Base-by-base conservation (phyloP, 1,284 basidiomycete species). In the Mycena sp. region DNA sequence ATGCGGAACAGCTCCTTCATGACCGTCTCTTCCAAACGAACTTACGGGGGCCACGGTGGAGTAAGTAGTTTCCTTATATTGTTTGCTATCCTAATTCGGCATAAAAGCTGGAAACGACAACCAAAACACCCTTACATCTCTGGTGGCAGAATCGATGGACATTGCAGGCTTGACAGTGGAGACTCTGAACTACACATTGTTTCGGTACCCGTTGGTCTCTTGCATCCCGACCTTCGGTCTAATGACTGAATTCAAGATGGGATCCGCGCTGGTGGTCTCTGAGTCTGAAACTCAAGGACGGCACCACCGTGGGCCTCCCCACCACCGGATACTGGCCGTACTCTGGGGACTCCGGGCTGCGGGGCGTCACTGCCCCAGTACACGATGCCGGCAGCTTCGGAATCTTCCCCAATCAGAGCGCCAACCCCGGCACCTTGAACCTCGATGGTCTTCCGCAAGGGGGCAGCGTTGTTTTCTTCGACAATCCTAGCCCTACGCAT, bases 301-400 rank as follows among this genome's bases (percentile, higher is more conserved):
- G 74, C 25, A 73, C 72, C 25, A 63, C 64, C 6, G 23, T 73
- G 12, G 71, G 69, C 17, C 68, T 75, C 29, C 73, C 74, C 3
- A 75, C 74, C 12, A 74, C 74, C 9, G 74, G 74, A 5, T 75
- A 70, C 48, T 75, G 74, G 74, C 74, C 74, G 3, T 75, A 74
- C 54, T 73, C 72, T 28, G 73, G 74, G 19, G 66, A 74, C 53
- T 73, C 73, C 25, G 73, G 73, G 6, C 44, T 71, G 11, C 51
- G 58, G 38, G 74, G 74, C 30, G 70, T 72, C 26, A 73, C 70
- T 2, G 73, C 65, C 4, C 70, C 72, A 2, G 30, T 75, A 9
- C 62, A 71, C 50, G 74, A 75, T 50, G 73, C 67, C 4, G 74
- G 74, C 7, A 71, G 58, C 19, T 75, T 64, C 61, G 70, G 51